Evolutionary conservation across 1,139 yeast species (phyloP).

Genomic region (Trichomonascaceae sp.): DNA sequence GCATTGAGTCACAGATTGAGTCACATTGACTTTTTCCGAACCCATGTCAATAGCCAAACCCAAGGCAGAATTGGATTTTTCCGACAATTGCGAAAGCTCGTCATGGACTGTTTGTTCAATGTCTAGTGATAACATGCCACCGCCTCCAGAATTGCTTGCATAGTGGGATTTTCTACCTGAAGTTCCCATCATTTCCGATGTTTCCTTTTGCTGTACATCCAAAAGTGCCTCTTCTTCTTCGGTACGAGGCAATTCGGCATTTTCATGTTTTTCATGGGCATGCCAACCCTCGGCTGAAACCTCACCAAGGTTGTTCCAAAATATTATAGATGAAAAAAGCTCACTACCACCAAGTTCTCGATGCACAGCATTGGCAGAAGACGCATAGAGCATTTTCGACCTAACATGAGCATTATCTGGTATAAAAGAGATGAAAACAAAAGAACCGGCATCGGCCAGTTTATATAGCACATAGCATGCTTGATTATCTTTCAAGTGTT

Average conservation of each 20-base stretch:
- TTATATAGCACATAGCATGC: conserved; percentile 59
- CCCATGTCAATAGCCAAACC: conserved; percentile 30
- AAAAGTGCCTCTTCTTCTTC: conserved; percentile 53
- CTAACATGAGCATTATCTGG: conserved; percentile 84
- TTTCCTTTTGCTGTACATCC: conserved; percentile 32
- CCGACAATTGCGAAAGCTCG: conserved; percentile 17
- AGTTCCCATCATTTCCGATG: conserved; percentile 29
- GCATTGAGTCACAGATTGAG: conserved; percentile 11
- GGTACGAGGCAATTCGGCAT: conserved; percentile 46
- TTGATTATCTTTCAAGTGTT: conserved; percentile 40
- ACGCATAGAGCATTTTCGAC: conserved; percentile 89
- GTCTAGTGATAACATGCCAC: conserved; percentile 20
- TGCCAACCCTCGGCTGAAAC: conserved; percentile 47
- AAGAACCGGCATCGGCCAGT: conserved; percentile 29
- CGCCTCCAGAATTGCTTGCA: conserved; percentile 14
- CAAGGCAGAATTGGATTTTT: conserved; percentile 12
- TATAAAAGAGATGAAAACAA: conserved; percentile 69
- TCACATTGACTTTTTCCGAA: conserved; percentile 33
- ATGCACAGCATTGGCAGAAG: conserved; percentile 70
- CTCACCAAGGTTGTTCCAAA: conserved; percentile 59
- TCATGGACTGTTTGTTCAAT: conserved; percentile 20
- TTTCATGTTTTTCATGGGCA: conserved; percentile 34
- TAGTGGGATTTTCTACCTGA: conserved; percentile 26
- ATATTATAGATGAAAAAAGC: conserved; percentile 48
- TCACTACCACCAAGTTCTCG: conserved; percentile 65